phyloP scores from a whole-genome alignment of 345 rosid species.

The Cochlearia excelsa region DNA sequence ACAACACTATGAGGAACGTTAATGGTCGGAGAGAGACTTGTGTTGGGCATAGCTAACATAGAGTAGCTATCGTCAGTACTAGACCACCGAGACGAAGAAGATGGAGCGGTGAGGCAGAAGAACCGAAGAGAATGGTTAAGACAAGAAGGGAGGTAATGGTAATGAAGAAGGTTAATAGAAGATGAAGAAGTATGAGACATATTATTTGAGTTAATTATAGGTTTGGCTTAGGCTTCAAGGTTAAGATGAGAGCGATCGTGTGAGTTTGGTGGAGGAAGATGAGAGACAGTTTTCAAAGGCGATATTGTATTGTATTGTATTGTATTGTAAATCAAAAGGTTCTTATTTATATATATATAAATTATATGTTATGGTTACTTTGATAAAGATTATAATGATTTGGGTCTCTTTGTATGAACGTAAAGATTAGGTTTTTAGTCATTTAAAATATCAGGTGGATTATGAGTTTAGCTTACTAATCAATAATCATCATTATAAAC shows the following conservation, averaged over 20 bases:
- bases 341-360: too few relatives aligned
- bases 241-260: slow-evolving; percentile 41
- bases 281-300: slow-evolving; percentile 54
- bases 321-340: too few relatives aligned
- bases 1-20: slow-evolving; percentile 35
- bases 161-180: slow-evolving; percentile 36
- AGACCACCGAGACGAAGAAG: slow-evolving; percentile 34
- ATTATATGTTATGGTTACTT: background rate
- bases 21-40: slow-evolving; percentile 32
- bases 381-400: too few relatives aligned
- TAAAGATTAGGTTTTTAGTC: slow-evolving; percentile 20
- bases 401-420: slow-evolving; percentile 23
- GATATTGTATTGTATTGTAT: too few relatives aligned
- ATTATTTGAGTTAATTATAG: too few relatives aligned
- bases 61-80: slow-evolving; percentile 17
- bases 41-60: slow-evolving; percentile 27
- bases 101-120: slow-evolving; percentile 30
- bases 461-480: background rate
- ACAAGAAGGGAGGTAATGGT: slow-evolving; percentile 35
- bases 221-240: slow-evolving; percentile 40
- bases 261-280: slow-evolving; percentile 46
- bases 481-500: too few relatives aligned
- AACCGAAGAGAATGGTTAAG: slow-evolving; percentile 27
- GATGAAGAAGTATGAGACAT: slow-evolving; percentile 38
- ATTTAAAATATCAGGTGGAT: too few relatives aligned